Evolutionary conservation across 176 grass and related monocot species (phyloP).

Genomic region (barley (Hordeum vulgare)): DNA sequence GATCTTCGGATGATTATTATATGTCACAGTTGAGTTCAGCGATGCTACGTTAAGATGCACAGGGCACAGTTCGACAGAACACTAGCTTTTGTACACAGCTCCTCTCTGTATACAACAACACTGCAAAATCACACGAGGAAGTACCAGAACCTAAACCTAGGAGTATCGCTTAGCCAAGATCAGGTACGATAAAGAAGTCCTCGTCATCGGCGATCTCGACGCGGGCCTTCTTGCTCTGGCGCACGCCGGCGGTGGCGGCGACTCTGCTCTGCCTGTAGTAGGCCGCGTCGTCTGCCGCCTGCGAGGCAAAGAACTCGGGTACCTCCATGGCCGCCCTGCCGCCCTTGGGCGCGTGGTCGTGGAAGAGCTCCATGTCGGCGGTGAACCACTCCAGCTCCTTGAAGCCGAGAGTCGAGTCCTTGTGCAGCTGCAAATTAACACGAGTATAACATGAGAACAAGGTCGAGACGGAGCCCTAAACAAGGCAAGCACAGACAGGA

Average conservation of each 20-base stretch:
- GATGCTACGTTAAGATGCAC: slow-evolving; percentile 5
- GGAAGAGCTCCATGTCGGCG: slow-evolving; percentile 60
- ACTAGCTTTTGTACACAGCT: slow-evolving; percentile 1
- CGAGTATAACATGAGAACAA: not conserved
- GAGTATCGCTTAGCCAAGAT: slow-evolving; percentile 51
- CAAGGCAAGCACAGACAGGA: not conserved
- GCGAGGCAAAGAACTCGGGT: slow-evolving; percentile 55
- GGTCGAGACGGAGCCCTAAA: not conserved
- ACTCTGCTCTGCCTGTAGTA: slow-evolving; percentile 47
- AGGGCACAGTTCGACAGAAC: not conserved
- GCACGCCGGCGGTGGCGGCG: slow-evolving; percentile 1
- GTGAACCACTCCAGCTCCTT: slow-evolving; percentile 80
- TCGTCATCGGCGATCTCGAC: slow-evolving; percentile 67
- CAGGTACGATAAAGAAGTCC: slow-evolving; percentile 82
- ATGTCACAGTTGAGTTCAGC: not conserved
- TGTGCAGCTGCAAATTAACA: slow-evolving; percentile 39
- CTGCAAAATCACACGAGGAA: not conserved
- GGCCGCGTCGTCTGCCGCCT: slow-evolving; percentile 1
- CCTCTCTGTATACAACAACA: not conserved
- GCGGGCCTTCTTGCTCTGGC: slow-evolving; percentile 71
- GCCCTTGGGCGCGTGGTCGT: slow-evolving; percentile 45
- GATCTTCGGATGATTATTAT: not conserved
- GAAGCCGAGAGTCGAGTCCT: slow-evolving; percentile 60
- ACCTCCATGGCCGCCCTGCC: slow-evolving; percentile 44
- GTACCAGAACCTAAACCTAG: not conserved